Conservation (phyloP, 2,329 filamentous ascomycete species). For the Aureobasidium sp. region DNA sequence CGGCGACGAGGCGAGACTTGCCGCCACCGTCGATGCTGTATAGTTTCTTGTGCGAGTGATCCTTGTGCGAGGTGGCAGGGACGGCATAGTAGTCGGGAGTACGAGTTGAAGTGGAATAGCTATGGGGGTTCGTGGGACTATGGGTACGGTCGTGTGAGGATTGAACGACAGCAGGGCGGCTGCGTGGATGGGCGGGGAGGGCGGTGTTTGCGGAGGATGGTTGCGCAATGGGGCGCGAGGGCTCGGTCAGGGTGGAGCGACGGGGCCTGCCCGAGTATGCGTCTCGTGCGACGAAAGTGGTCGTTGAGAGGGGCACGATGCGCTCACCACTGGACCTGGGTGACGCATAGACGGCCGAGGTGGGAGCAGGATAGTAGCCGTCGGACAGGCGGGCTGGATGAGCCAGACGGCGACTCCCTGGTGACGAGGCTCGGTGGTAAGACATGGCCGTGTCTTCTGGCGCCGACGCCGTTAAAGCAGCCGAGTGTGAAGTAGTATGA, state of each 20-base stretch:
- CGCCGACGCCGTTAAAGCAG: constrained; percentile 11
- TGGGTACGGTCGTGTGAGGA: constrained; percentile 38
- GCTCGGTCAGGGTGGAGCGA: constrained; percentile 47
- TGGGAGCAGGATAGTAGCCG: constrained; percentile 29
- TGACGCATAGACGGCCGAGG: constrained; percentile 29
- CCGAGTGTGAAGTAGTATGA: background rate
- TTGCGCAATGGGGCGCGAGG: constrained; percentile 33
- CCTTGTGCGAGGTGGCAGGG: constrained; percentile 34
- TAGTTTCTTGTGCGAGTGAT: constrained; percentile 55
- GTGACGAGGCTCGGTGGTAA: constrained; percentile 38
- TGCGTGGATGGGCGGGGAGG: constrained; percentile 34
- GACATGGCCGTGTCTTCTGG: constrained; percentile 23
- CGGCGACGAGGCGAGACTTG: constrained; percentile 38
- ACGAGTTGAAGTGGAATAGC: constrained; percentile 26
- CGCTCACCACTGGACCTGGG: constrained; percentile 37
- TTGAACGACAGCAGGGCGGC: constrained; percentile 37
- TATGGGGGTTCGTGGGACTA: constrained; percentile 45
- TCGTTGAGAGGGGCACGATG: constrained; percentile 41
- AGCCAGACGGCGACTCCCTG: constrained; percentile 37
- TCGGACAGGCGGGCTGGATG: constrained; percentile 36
- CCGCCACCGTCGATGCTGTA: constrained; percentile 53
- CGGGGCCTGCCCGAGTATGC: constrained; percentile 51
- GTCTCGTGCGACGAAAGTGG: constrained; percentile 42
- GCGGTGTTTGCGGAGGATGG: constrained; percentile 35
- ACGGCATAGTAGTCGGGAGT: constrained; percentile 44